phyloP scores from a whole-genome alignment of 1,139 yeast species.

The Geotrichum siamense region DNA sequence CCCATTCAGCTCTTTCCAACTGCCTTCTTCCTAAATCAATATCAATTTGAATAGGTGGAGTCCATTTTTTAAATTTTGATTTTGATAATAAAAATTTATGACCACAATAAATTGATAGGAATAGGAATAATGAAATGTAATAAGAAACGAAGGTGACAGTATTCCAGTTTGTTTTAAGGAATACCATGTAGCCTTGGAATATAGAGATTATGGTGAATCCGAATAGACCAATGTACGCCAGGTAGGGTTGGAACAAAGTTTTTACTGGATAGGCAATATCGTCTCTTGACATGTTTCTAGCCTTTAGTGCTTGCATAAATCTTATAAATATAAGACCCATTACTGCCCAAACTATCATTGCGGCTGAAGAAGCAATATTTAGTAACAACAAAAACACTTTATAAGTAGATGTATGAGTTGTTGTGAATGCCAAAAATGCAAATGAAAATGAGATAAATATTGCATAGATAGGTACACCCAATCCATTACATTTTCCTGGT shows the following conservation, averaged over 20 bases:
- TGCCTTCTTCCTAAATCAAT: constrained; percentile 75
- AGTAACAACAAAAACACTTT: constrained; percentile 61
- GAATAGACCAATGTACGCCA: constrained; percentile 59
- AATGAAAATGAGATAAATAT: constrained; percentile 56
- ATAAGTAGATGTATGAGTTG: constrained; percentile 53
- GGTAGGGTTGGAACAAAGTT: constrained; percentile 71
- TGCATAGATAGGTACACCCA: constrained; percentile 68
- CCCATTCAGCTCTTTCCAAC: constrained; percentile 37
- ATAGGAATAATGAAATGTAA: constrained; percentile 57
- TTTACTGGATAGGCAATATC: constrained; percentile 54
- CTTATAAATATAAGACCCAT: constrained; percentile 69
- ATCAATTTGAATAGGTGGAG: constrained; percentile 50
- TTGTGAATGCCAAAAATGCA: constrained; percentile 53
- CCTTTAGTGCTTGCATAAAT: constrained; percentile 54
- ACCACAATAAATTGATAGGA: constrained; percentile 46
- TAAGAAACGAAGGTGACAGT: constrained; percentile 57
- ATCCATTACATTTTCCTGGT: constrained; percentile 52
- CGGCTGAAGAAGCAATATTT: constrained; percentile 60
- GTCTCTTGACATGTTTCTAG: constrained; percentile 27
- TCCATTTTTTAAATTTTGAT: constrained; percentile 1
- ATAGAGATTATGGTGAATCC: constrained; percentile 51
- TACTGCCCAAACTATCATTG: constrained; percentile 73
- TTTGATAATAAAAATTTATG: constrained; percentile 45
- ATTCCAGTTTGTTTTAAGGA: constrained; percentile 55
- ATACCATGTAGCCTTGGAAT: constrained; percentile 62